These are phyloP conservation scores for Geoglossum cookeanum DNA, from an alignment of 2,329 filamentous ascomycete genomes.

Conservation along the genomic window DNA sequence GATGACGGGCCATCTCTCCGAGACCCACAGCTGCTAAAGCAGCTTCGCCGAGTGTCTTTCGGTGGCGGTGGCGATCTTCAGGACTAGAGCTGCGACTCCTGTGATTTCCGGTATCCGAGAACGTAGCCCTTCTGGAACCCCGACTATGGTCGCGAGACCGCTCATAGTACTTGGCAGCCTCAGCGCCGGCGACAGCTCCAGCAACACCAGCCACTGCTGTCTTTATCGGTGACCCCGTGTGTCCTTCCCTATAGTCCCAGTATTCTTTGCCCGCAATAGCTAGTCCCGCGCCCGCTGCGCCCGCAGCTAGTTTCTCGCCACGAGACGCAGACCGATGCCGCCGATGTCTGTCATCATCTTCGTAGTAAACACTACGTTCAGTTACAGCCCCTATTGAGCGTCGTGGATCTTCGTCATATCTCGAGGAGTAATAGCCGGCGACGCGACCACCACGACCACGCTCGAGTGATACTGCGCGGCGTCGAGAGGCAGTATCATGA, in stretches of 20 bases:
- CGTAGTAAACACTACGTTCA: conserved; percentile 29
- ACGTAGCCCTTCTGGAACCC: conserved; percentile 3
- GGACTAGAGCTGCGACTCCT: conserved; percentile 31
- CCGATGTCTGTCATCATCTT: conserved; percentile 32
- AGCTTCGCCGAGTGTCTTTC: background rate
- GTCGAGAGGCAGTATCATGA: background rate
- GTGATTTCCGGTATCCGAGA: conserved; percentile 18
- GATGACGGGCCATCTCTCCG: conserved; percentile 29
- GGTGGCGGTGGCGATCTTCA: conserved; percentile 4
- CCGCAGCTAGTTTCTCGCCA: conserved; percentile 47
- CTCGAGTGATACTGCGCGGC: background rate
- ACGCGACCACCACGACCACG: background rate
- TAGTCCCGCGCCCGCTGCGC: conserved; percentile 43
- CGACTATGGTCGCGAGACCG: conserved; percentile 28
- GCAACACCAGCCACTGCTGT: conserved; percentile 43
- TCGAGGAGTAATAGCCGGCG: conserved; percentile 16
- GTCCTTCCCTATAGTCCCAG: conserved; percentile 41
- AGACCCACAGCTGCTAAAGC: conserved; percentile 38
- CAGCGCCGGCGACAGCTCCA: conserved; percentile 43
- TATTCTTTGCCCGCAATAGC: conserved; percentile 48
- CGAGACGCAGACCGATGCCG: conserved; percentile 36
- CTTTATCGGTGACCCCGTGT: conserved; percentile 29
- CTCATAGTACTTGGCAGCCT: conserved; percentile 42
- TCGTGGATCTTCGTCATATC: conserved; percentile 17
- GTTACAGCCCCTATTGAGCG: conserved; percentile 26